Evolutionary conservation across 768 basidiomycete genomes (phyloP).

Genomic region (Calocybe cyanea): DNA sequence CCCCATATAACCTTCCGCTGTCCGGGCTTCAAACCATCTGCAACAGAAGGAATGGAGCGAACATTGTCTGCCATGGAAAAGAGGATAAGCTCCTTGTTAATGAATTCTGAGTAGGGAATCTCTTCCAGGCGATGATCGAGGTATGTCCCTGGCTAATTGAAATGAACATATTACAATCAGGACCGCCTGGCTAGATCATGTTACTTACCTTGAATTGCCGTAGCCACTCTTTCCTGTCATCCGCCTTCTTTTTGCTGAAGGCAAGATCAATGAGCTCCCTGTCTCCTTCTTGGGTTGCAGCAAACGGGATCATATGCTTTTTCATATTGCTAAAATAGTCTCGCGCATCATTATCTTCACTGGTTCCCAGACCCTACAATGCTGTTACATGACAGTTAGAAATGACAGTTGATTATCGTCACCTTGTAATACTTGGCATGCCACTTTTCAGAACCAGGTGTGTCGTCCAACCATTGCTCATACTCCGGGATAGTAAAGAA

Average conservation of each 20-base stretch:
- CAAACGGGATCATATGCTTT: constrained; percentile 94
- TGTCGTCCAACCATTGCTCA: constrained; percentile 84
- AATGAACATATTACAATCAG: constrained; percentile 3
- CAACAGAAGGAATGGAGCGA: constrained; percentile 92
- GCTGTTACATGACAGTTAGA: background rate
- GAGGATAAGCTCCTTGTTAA: constrained; percentile 95
- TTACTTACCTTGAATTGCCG: constrained; percentile 78
- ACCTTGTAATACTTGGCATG: constrained; percentile 97
- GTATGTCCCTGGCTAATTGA: constrained; percentile 80
- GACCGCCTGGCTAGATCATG: background rate
- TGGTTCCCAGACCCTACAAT: constrained; percentile 90
- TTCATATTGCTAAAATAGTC: constrained; percentile 90
- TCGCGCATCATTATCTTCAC: constrained; percentile 82
- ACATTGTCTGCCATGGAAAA: constrained; percentile 99
- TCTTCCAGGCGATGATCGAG: constrained; percentile 85
- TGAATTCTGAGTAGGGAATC: constrained; percentile 90
- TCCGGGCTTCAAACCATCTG: constrained; percentile 95
- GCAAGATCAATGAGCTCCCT: constrained; percentile 91
- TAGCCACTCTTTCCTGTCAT: constrained; percentile 98
- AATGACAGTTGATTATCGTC: constrained; percentile 12
- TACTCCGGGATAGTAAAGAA: constrained; percentile 99
- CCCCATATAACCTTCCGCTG: constrained; percentile 96
- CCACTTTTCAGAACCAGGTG: constrained; percentile 79
- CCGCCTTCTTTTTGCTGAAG: constrained; percentile 99
- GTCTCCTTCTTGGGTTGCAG: constrained; percentile 75